These are phyloP conservation scores for Suillus ampliporus DNA, from an alignment of 768 basidiomycete genomes.

Conservation along the genomic window DNA sequence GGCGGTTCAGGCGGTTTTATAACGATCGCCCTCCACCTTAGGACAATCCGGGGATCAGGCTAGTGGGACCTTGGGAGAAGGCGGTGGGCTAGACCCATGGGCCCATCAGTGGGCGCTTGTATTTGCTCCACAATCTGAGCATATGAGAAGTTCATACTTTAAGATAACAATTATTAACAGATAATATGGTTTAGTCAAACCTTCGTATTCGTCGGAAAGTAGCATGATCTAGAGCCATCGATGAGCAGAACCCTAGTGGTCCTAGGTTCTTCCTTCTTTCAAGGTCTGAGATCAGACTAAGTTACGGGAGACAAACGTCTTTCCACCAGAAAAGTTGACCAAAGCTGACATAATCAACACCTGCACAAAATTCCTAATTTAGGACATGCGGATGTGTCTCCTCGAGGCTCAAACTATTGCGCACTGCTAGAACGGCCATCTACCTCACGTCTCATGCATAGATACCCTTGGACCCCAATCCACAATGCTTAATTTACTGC, in stretches of 20 bases:
- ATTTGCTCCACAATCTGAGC: background rate
- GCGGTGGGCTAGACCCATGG: background rate
- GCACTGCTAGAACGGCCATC: background rate
- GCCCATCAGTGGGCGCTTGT: slow-evolving; percentile 5
- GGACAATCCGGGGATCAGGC: background rate
- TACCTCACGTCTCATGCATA: slow-evolving; percentile 2
- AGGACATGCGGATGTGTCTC: background rate
- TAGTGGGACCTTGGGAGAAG: background rate
- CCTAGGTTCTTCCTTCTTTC: too few species aligned
- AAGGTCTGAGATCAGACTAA: too few species aligned
- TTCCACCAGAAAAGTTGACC: background rate
- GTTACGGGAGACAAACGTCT: too few species aligned
- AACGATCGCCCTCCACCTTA: background rate
- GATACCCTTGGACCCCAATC: background rate
- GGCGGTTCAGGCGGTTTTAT: background rate
- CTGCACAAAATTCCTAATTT: background rate
- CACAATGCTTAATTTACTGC: slow-evolving; percentile 38
- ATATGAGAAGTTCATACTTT: background rate
- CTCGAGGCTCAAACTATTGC: background rate
- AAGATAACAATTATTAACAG: too few species aligned
- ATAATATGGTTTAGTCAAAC: background rate
- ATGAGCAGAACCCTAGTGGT: background rate
- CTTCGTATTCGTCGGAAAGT: background rate
- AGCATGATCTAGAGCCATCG: background rate
- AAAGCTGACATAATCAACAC: slow-evolving; percentile 2